Percentiles rank a stretch among this genome's conserved stretches.
Evolutionary conservation across 768 basidiomycete genomes (phyloP).

Genomic region (Mycena sanguinolenta): DNA sequence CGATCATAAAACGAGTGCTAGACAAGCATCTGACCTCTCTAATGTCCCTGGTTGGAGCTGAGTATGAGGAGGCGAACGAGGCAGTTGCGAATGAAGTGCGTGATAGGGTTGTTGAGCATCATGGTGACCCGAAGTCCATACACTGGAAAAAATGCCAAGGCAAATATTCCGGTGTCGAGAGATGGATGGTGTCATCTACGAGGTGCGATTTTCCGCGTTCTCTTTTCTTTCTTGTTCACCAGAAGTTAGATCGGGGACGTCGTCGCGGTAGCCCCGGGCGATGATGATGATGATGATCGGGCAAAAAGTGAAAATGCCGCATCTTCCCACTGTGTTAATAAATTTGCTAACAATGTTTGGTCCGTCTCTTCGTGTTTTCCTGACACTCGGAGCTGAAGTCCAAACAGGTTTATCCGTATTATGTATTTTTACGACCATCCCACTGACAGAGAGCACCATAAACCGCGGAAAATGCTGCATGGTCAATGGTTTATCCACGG

Average conservation of each 20-base stretch:
- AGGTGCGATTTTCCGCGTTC: slow-evolving; percentile 51
- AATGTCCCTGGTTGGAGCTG: slow-evolving; percentile 54
- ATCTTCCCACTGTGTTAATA: slow-evolving; percentile 64
- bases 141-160: slow-evolving; percentile 42
- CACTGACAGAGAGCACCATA: slow-evolving; percentile 27
- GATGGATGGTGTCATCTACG: slow-evolving; percentile 71
- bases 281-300: slow-evolving; percentile 58
- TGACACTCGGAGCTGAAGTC: slow-evolving; percentile 3
- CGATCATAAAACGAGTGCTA: slow-evolving; percentile 61
- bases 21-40: slow-evolving; percentile 61
- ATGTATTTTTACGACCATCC: slow-evolving; percentile 68
- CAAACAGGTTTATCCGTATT: slow-evolving; percentile 73
- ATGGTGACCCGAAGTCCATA: slow-evolving; percentile 50
- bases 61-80: slow-evolving; percentile 46
- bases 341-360: slow-evolving; percentile 73
- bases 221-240: background rate
- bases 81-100: slow-evolving; percentile 45
- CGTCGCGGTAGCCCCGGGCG: slow-evolving; percentile 57
- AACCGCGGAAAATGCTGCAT: slow-evolving; percentile 68
- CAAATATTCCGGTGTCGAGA: slow-evolving; percentile 58
- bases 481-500: slow-evolving; percentile 81
- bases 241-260: slow-evolving; percentile 26
- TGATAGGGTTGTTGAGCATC: slow-evolving; percentile 44
- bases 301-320: slow-evolving; percentile 55
- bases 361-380: slow-evolving; percentile 46